A percentile compares a stretch with the other conserved stretches of the same genome.
phyloP scores from a whole-genome alignment of 768 basidiomycete genomes.

The Pulveroboletus sp. region DNA sequence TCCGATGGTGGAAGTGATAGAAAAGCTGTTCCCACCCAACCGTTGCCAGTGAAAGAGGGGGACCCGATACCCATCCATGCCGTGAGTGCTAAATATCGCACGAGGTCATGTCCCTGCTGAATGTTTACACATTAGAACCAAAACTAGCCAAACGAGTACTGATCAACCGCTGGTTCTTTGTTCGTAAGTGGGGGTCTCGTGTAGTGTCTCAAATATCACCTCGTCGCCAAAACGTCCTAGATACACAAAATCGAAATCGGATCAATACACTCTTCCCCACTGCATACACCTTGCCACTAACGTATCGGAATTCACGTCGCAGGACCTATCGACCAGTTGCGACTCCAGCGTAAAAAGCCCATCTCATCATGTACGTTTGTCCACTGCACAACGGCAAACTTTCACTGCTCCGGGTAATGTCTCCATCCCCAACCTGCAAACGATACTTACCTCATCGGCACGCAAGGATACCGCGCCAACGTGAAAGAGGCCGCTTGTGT shows the following conservation, averaged over 20 bases:
- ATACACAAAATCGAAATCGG: neutral
- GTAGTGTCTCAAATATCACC: neutral
- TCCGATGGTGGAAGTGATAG: neutral
- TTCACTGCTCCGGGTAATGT: neutral
- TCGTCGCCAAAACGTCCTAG: neutral
- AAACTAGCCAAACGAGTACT: neutral
- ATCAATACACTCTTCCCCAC: neutral
- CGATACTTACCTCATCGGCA: conserved; percentile 40
- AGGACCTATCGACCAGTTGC: neutral
- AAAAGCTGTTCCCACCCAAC: neutral
- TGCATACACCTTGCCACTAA: neutral
- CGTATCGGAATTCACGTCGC: neutral
- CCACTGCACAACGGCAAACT: neutral
- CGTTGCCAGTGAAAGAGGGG: neutral
- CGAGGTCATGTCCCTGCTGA: neutral
- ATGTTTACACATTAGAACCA: neutral
- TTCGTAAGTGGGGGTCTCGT: neutral
- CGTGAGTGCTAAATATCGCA: neutral
- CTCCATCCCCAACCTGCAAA: conserved; percentile 27
- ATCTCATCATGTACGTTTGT: neutral
- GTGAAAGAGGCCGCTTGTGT: conserved; percentile 35
- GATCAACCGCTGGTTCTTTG: neutral
- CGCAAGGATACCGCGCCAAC: conserved; percentile 34
- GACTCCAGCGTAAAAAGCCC: neutral
- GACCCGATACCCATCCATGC: neutral